These are phyloP conservation scores for Penicillium goetzii DNA, from an alignment of 495 filamentous ascomycete species.

Conservation along the genomic window DNA sequence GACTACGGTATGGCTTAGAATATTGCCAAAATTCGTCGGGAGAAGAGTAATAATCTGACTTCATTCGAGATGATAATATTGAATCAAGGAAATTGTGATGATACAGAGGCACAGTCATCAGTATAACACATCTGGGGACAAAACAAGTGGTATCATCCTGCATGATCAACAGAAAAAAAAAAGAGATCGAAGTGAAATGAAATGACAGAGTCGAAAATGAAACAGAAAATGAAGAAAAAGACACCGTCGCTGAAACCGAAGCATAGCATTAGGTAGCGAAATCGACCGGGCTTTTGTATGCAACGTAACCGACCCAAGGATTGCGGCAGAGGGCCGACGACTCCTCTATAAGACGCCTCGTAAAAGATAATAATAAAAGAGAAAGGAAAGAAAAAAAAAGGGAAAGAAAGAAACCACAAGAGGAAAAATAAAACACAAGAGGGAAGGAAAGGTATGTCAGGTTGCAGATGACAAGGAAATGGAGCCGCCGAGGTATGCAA, in stretches of 20 bases:
- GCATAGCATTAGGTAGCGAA: slow-evolving; percentile 25
- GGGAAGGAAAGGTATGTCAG: slow-evolving; percentile 22
- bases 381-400: slow-evolving; percentile 11
- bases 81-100: slow-evolving; percentile 23
- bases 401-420: slow-evolving; percentile 17
- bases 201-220: slow-evolving; percentile 13
- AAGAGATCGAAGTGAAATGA: slow-evolving; percentile 12
- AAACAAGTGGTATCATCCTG: slow-evolving; percentile 49
- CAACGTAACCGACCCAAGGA: slow-evolving; percentile 33
- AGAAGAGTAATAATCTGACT: slow-evolving; percentile 18
- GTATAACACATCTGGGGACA: slow-evolving; percentile 32
- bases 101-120: slow-evolving; percentile 35
- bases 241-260: slow-evolving; percentile 29
- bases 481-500: slow-evolving; percentile 37
- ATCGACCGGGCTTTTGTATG: slow-evolving; percentile 36
- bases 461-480: slow-evolving; percentile 24
- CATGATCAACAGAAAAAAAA: slow-evolving; percentile 26
- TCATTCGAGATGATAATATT: slow-evolving; percentile 17
- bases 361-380: slow-evolving; percentile 14
- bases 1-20: background rate
- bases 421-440: background rate
- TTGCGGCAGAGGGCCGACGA: slow-evolving; percentile 27
- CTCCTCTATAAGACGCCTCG: slow-evolving; percentile 38
- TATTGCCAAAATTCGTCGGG: background rate
- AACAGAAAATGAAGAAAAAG: slow-evolving; percentile 22